These are phyloP conservation scores for Gonium pectorale DNA, from an alignment of 139 green algal species.

Conservation along the genomic window DNA sequence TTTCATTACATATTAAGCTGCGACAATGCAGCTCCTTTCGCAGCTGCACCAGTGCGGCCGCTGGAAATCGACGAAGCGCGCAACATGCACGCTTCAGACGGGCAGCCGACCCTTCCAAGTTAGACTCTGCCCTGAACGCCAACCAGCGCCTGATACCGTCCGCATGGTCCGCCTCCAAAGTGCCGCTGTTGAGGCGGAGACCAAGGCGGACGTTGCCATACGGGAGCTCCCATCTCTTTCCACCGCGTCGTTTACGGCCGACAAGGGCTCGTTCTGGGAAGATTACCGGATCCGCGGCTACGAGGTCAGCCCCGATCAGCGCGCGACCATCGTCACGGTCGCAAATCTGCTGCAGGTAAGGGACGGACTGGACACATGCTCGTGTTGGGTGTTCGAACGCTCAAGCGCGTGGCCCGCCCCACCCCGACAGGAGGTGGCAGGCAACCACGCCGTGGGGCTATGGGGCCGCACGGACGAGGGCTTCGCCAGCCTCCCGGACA, in stretches of 20 bases:
- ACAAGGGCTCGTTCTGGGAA: slow-evolving; percentile 62
- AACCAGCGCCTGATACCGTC: not conserved
- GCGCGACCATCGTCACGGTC: slow-evolving; percentile 82
- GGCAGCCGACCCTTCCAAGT: not conserved
- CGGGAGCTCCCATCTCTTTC: slow-evolving; percentile 30
- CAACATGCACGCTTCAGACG: not conserved
- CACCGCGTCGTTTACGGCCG: slow-evolving; percentile 14
- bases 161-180: not conserved
- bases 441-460: slow-evolving; percentile 90
- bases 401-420: not conserved
- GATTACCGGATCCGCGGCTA: slow-evolving; percentile 82
- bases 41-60: not conserved
- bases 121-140: not conserved
- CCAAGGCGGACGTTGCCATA: slow-evolving; percentile 11
- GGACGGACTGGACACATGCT: not conserved
- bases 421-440: slow-evolving; percentile 80
- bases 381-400: not conserved
- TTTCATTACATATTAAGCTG: too few relatives aligned
- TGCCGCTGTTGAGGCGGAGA: not conserved
- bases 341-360: slow-evolving; percentile 89
- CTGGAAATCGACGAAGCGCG: not conserved
- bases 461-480: slow-evolving; percentile 87
- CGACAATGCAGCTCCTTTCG: too few relatives aligned
- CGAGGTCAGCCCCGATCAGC: slow-evolving; percentile 84
- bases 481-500: slow-evolving; percentile 83